Conservation (phyloP, 345 rosid species). For the Combretum micranthum region DNA sequence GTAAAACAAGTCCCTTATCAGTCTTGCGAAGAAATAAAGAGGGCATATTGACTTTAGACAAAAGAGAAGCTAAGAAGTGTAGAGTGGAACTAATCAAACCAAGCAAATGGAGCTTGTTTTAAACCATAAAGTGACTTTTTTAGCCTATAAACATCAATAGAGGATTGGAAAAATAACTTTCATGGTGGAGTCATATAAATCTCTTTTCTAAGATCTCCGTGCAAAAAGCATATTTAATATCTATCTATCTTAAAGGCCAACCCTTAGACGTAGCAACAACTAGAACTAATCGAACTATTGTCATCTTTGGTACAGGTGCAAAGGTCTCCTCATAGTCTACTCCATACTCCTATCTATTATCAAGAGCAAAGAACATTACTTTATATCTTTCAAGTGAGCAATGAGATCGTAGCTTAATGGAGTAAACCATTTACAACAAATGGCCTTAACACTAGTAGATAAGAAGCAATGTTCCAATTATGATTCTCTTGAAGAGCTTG, state of each 20-base stretch:
- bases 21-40: neutral
- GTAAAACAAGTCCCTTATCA: neutral
- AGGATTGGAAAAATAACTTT: neutral
- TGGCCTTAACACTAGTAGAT: too few species aligned
- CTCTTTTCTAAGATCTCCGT: neutral
- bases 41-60: neutral
- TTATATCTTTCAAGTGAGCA: too few species aligned
- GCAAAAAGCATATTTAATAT: neutral
- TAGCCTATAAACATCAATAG: neutral
- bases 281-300: too few species aligned
- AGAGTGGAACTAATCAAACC: neutral
- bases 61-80: neutral
- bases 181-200: neutral
- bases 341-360: too few species aligned
- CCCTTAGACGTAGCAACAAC: neutral
- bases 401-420: too few species aligned
- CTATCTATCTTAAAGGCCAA: neutral
- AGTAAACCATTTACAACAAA: too few species aligned
- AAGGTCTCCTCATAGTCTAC: too few species aligned
- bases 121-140: neutral
- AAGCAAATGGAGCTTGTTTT: neutral
- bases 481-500: too few species aligned
- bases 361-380: too few species aligned
- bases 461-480: too few species aligned
- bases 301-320: too few species aligned